These are phyloP conservation scores for Amylostereum chailletii DNA, from an alignment of 1,284 basidiomycete genomes.

Conservation along the genomic window DNA sequence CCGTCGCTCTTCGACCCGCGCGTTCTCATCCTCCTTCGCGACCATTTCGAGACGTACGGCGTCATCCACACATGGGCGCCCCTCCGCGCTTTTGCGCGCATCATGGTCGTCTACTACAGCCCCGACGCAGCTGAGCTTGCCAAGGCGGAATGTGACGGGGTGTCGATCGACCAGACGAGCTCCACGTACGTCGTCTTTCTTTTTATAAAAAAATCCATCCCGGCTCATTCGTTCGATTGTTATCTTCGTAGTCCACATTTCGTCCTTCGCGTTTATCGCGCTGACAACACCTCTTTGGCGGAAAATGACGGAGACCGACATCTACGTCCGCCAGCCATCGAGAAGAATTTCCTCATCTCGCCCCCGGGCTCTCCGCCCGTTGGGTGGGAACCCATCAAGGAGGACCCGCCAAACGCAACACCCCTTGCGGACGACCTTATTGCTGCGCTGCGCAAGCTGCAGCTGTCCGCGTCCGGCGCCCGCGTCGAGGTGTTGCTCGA, in stretches of 20 bases:
- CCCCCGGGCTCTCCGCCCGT: slow-evolving; percentile 97
- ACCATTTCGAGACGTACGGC: slow-evolving; percentile 70
- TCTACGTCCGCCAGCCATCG: slow-evolving; percentile 70
- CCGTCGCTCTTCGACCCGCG: slow-evolving; percentile 53
- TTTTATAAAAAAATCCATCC: not conserved
- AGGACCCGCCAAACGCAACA: slow-evolving; percentile 85
- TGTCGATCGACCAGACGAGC: slow-evolving; percentile 42
- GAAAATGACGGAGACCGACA: slow-evolving; percentile 32
- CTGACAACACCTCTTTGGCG: slow-evolving; percentile 65
- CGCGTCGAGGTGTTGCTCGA: slow-evolving; percentile 50
- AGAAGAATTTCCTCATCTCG: slow-evolving; percentile 96
- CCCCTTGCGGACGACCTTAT: slow-evolving; percentile 91
- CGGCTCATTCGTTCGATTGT: not conserved
- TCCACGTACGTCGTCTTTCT: slow-evolving; percentile 33
- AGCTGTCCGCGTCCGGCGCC: slow-evolving; percentile 29
- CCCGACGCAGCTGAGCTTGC: slow-evolving; percentile 60
- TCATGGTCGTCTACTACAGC: slow-evolving; percentile 70
- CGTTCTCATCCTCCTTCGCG: slow-evolving; percentile 56
- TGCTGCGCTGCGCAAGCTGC: slow-evolving; percentile 57
- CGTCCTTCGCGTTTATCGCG: slow-evolving; percentile 70
- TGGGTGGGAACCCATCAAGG: slow-evolving; percentile 89
- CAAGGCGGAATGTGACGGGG: slow-evolving; percentile 53
- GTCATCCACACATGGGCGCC: slow-evolving; percentile 82
- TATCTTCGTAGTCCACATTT: slow-evolving; percentile 33
- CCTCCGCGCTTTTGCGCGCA: slow-evolving; percentile 69